A percentile compares a stretch with the other conserved stretches of the same genome.
Evolutionary conservation across 495 filamentous ascomycete species (phyloP).

Genomic region (Amphirosellinia nigrospora): DNA sequence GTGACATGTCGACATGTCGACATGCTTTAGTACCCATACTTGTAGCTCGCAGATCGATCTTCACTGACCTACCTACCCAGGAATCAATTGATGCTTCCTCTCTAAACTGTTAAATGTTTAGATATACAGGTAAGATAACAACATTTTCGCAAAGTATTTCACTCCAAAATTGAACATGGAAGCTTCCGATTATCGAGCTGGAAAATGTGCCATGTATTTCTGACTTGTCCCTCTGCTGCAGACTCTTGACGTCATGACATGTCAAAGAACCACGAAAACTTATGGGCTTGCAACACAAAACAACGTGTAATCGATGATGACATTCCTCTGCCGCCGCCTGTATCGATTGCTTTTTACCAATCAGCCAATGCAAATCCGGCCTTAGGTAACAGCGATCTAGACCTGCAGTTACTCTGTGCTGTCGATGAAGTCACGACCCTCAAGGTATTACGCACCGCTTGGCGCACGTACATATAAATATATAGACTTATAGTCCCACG

Average conservation of each 20-base stretch:
- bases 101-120: background rate
- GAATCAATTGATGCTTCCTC: background rate
- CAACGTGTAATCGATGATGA: conserved; percentile 17
- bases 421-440: conserved; percentile 6
- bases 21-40: no score
- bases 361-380: background rate
- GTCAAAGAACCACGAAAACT: conserved; percentile 9
- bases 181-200: no score
- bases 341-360: background rate
- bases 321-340: background rate
- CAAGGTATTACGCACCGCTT: background rate
- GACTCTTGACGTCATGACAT: conserved; percentile 13
- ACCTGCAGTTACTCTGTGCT: background rate
- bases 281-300: background rate
- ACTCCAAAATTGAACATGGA: no score
- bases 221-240: background rate
- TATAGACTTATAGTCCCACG: background rate
- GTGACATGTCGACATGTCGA: background rate
- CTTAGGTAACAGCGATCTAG: background rate
- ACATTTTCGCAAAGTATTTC: no score
- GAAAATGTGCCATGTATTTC: no score
- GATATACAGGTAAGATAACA: background rate
- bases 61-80: background rate
- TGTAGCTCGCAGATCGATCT: background rate
- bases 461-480: background rate